A percentile compares a stretch with the other conserved stretches of the same genome.
Evolutionary conservation across 345 rosid genomes (phyloP).

Genomic region (Mercurialis annua): DNA sequence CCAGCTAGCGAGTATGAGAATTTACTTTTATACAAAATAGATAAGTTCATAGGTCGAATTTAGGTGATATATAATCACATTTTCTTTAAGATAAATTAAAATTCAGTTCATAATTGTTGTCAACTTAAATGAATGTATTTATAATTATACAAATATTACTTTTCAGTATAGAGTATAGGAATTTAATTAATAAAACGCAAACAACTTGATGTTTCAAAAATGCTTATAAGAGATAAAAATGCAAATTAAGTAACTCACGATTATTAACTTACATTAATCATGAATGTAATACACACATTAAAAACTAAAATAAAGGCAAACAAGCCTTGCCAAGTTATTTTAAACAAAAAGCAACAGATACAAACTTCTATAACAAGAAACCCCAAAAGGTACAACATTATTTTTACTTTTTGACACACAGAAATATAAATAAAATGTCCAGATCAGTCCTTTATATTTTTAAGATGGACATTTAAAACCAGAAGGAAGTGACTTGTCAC

Average conservation of each 20-base stretch:
- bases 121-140: no score
- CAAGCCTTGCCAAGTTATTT: conserved; percentile 13
- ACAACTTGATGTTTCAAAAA: not conserved
- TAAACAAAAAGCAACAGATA: not conserved
- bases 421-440: not conserved
- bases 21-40: no score
- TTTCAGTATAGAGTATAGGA: no score
- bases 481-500: conserved; percentile 41
- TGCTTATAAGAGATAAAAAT: not conserved
- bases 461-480: conserved; percentile 42
- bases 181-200: no score
- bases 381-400: not conserved
- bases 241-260: not conserved
- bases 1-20: no score
- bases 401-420: not conserved
- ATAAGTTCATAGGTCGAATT: no score
- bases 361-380: not conserved
- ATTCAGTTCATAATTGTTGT: no score
- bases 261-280: not conserved
- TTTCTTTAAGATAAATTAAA: no score
- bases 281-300: not conserved
- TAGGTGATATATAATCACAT: no score
- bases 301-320: conserved; percentile 4
- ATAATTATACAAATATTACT: no score
- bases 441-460: not conserved